Percentiles rank a stretch among this genome's conserved stretches.
These are phyloP conservation scores for Cymbopogon citratus DNA, from an alignment of 176 grass and related monocot species.

Conservation along the genomic window DNA sequence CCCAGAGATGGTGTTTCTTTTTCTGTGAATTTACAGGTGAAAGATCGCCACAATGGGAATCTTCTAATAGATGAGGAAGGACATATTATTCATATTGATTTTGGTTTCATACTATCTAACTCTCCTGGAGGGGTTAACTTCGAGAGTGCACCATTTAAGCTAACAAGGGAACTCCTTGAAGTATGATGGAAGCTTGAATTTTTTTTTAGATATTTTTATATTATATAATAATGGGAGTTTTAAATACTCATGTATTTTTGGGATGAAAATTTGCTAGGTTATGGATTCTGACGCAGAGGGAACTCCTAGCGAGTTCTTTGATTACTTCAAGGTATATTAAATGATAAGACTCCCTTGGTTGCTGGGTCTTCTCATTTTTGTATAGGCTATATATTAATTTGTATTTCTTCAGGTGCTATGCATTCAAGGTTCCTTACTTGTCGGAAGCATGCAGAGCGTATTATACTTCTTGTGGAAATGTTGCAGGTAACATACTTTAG, in stretches of 20 bases:
- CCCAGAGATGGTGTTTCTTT: not conserved
- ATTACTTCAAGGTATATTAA: conserved; percentile 91
- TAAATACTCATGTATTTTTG: not conserved
- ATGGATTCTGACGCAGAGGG: conserved; percentile 99
- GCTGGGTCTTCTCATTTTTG: not conserved
- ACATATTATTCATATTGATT: conserved; percentile 99
- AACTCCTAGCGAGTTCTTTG: conserved; percentile 94
- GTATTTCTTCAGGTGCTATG: conserved; percentile 67
- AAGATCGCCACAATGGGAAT: conserved; percentile 98
- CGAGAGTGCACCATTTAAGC: conserved; percentile 97
- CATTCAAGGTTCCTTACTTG: conserved; percentile 98
- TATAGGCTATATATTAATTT: conserved; percentile 13
- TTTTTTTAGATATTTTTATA: not conserved
- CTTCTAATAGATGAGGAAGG: conserved; percentile 97
- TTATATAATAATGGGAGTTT: not conserved
- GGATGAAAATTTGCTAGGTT: conserved; percentile 56
- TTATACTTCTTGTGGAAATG: conserved; percentile 99
- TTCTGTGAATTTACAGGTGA: conserved; percentile 51
- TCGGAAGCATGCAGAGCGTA: conserved; percentile 89
- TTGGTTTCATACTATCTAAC: conserved; percentile 99
- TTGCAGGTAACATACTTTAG: conserved; percentile 60
- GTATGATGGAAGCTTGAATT: conserved; percentile 39
- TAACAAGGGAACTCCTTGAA: conserved; percentile 97
- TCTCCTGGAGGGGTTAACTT: conserved; percentile 98
- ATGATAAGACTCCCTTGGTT: not conserved